Base-by-base conservation (phyloP, 2,329 filamentous ascomycete genomes). In the Fusarium begoniae region DNA sequence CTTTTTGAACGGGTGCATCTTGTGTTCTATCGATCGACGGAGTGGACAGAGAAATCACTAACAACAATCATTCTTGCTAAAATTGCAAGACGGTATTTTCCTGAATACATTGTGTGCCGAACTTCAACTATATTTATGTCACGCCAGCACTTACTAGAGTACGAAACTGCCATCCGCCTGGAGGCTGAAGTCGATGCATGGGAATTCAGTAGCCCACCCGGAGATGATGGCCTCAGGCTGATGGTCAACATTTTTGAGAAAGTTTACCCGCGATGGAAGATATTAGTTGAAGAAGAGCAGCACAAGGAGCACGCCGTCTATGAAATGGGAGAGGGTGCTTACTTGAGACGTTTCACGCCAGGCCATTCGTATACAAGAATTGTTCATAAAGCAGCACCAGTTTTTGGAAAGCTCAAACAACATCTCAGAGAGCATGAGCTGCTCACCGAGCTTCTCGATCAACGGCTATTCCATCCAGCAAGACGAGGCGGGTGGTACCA, bases 1-100 rank as follows among this genome's bases (percentile, higher is more conserved):
- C 88, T 99, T 1, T 99, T 99, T 78, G 95, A 98, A 81, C 90
- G 96, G 32, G 95, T 98, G 2, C 96, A 98, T 83, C 85, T 99
- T 6, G 95, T 99, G 35, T 99, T 98, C 81, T 98, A 98, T 81
- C 89, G 96, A 66, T 98, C 95, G 15, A 97, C 94, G 0, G 94
- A 98, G 80, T 99, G 96, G 96, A 97, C 95, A 0, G 96, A 98
- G 78, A 98, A 98, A 81, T 98, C 96, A 3, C 85, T 99, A 20
- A 98, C 94, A 4, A 96, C 95, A 1, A 96, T 98, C 61, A 98
- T 99, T 50, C 87, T 99, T 10, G 94, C 96, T 13, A 95, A 96
- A 73, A 97, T 97, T 65, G 94, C 95, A 5, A 89, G 91, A 48
- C 89, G 94, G 41, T 96, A 95, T 80, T 99, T 98, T 74, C 95